Base-by-base conservation (phyloP, 495 filamentous ascomycete genomes). In the Aspergillus bertholletiae region DNA sequence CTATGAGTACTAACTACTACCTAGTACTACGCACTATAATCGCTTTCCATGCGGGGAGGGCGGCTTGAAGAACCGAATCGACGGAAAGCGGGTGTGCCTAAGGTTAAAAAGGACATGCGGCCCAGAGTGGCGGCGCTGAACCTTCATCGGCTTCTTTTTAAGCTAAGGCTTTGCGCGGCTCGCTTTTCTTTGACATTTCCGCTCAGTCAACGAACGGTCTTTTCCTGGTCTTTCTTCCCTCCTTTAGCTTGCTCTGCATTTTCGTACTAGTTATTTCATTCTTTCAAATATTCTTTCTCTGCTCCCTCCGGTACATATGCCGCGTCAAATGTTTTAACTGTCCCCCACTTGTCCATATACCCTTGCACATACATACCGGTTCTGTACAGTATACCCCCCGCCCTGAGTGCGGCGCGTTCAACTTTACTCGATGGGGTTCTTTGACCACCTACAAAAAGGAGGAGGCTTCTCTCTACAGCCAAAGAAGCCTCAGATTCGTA, bases 401-500 rank as follows among this genome's bases (percentile, higher is more conserved):
- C 49, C n/a, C 44, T 17, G 13, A 26, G 21, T 51, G 49, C 49
- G 49, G 30, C 27, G 24, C 50, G n/a, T 28, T 28, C 40, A 37
- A 22, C 12, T 26, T 23, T 40, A 30, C 61, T 54, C 58, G 51
- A 81, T 81, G 79, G 78, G 77, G 49, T 79, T 79, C 63, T 82
- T 82, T 60, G 77, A 81, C 60, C 75, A 80, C 58, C 69, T 82
- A 51, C 79, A 81, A 48, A 81, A 79, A 69, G 73, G 74, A 66
- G 77, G 76, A 57, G 69, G 63, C 39, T 75, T 77, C 40, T 76
- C 77, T 20, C 60, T 80, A 48, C 77, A 80, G 51, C 62, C 76
- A n/a, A 73, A 79, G 57, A 76, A 75, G 34, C 63, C 75, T 20
- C 70, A 77, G 55, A 74, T 76, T 13, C 75, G 78, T 55, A 76